A percentile compares a stretch with the other conserved stretches of the same genome.
Conservation (phyloP, 306 rosid species). For the Cucurbita moschata region DNA sequence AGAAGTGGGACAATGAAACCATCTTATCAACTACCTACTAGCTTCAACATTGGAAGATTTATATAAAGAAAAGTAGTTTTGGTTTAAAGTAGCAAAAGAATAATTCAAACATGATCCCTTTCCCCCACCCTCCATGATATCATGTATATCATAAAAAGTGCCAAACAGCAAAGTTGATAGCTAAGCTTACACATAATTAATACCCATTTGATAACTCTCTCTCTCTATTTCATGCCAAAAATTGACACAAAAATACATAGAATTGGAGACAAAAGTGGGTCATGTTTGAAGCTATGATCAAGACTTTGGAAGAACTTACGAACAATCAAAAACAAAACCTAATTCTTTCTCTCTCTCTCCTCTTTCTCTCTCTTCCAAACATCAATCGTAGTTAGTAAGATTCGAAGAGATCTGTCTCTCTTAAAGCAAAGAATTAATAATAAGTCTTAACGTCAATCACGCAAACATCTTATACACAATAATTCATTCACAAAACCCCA, state of each 20-base stretch:
- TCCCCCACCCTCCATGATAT: background rate
- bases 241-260: background rate
- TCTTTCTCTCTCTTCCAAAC: background rate
- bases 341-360: background rate
- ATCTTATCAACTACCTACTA: constrained; percentile 5
- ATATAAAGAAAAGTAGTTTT: background rate
- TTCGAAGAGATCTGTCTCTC: constrained; percentile 6
- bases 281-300: constrained; percentile 3
- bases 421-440: constrained; percentile 6
- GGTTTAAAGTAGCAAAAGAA: background rate
- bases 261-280: constrained; percentile 8
- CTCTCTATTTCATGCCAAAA: background rate
- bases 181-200: background rate
- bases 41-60: background rate
- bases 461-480: constrained; percentile 4
- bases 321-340: background rate
- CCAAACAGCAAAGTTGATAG: background rate
- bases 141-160: background rate
- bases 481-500: background rate
- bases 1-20: background rate
- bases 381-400: constrained; percentile 10
- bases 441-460: constrained; percentile 11
- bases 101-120: background rate
- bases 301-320: constrained; percentile 1
- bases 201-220: background rate